Evolutionary conservation across 257 asterid species (phyloP).

Genomic region (Nyctanthes arbortristis): DNA sequence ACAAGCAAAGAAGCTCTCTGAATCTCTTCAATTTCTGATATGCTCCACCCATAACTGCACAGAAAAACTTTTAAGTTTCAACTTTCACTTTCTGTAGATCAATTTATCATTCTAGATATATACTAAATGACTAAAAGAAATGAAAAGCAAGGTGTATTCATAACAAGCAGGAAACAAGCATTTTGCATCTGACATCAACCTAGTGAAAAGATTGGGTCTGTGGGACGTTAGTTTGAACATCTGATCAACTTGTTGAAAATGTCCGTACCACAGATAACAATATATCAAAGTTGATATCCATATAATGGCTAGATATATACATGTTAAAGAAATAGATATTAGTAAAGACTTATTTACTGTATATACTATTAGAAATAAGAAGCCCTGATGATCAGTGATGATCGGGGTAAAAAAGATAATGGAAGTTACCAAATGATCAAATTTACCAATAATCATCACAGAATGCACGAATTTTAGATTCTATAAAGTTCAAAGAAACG

Average conservation of each 20-base stretch:
- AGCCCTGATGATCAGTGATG: too few relatives aligned
- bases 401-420: too few relatives aligned
- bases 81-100: neutral
- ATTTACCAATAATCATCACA: too few relatives aligned
- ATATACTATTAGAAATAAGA: too few relatives aligned
- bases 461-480: too few relatives aligned
- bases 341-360: neutral
- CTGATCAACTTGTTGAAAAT: neutral
- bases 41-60: constrained; percentile 69
- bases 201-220: neutral
- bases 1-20: constrained; percentile 71
- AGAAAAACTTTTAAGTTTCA: constrained; percentile 14
- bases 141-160: neutral
- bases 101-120: neutral
- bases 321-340: neutral
- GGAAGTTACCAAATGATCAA: too few relatives aligned
- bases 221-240: neutral
- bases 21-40: constrained; percentile 64
- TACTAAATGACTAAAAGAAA: neutral
- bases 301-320: neutral
- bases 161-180: neutral
- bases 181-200: neutral
- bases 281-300: neutral
- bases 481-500: too few relatives aligned
- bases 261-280: neutral